phyloP scores from a whole-genome alignment of 2,329 filamentous ascomycete genomes.

The Fusarium marasasianum region DNA sequence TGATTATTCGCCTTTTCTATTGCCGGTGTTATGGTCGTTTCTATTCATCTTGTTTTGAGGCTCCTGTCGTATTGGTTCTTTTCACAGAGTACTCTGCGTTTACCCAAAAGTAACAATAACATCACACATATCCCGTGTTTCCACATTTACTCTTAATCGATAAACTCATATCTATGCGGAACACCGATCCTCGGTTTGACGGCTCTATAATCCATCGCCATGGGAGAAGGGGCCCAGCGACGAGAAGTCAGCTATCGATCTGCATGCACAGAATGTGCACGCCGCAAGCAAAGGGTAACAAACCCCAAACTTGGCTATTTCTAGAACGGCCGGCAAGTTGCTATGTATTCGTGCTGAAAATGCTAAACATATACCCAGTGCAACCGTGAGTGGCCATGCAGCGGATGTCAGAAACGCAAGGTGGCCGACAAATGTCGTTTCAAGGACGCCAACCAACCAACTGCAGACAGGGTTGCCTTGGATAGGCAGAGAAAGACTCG shows the following conservation, averaged over 20 bases:
- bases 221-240: conserved; percentile 25
- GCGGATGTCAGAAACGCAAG: conserved; percentile 53
- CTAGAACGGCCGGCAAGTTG: background rate
- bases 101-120: background rate
- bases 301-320: background rate
- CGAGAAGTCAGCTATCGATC: conserved; percentile 39
- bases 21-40: background rate
- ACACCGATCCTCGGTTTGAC: background rate
- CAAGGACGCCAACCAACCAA: conserved; percentile 36
- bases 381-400: conserved; percentile 53
- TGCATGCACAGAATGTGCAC: conserved; percentile 56
- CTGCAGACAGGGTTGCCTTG: conserved; percentile 35
- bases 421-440: conserved; percentile 51
- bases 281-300: conserved; percentile 52
- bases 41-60: conserved; percentile 12
- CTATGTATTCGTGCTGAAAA: background rate
- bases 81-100: background rate
- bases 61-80: conserved; percentile 1
- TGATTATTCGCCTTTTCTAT: conserved; percentile 23
- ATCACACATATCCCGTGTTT: background rate
- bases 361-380: conserved; percentile 43
- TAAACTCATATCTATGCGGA: background rate
- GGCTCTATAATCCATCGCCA: conserved; percentile 8
- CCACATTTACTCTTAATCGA: background rate
- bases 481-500: conserved; percentile 39